Base-by-base conservation (phyloP, 805 yeast genomes). In the Kurtzmaniella fragi region DNA sequence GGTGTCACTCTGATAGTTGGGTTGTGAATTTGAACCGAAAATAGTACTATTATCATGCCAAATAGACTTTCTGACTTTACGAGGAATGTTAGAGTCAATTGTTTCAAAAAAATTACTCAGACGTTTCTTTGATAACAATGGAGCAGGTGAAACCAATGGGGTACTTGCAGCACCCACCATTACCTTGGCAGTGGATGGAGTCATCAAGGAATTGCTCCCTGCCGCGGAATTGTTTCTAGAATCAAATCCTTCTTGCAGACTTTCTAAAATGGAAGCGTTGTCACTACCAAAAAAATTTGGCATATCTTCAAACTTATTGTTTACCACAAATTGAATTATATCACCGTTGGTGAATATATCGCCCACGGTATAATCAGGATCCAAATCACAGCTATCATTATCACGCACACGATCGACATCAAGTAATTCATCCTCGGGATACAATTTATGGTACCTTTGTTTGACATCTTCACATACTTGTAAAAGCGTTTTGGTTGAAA, bases 321-420 rank as follows among this genome's bases (percentile, higher is more conserved):
- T 45, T n/a, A 62, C 62, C n/a, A 67, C 42, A 2, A 68, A 58
- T 34, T 72, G 51, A 17, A 68, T 38, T 8, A 57, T 41, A 34
- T 63, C 70, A 4, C 66, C 66, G 12, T 60, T 47, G n/a, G 23
- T 35, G 50, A 86, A 84, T 5, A 84, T 80, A 48, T 84, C 86
- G 8, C 71, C 72, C 0, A 80, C 82, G 2, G 58, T 43, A 46
- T 80, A 85, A 43, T 84, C 95, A 0, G 90, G 90, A 56, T 86
- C 95, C 41, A 86, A 61, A 53, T 86, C 95, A 48, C 90, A 84
- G 41, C 72, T 73, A 42, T 77, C 73, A 31, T 57, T 58, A 56
- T 85, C 91, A 52, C 85, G 95, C 4, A 86, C 59, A 37, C 75
- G 73, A n/a, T 71, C 61, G 31, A 86, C 75, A 5, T 67, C 67